A percentile compares a stretch with the other conserved stretches of the same genome.
These are phyloP conservation scores for Bauhinia variegata DNA, from an alignment of 306 rosid species.

Conservation along the genomic window DNA sequence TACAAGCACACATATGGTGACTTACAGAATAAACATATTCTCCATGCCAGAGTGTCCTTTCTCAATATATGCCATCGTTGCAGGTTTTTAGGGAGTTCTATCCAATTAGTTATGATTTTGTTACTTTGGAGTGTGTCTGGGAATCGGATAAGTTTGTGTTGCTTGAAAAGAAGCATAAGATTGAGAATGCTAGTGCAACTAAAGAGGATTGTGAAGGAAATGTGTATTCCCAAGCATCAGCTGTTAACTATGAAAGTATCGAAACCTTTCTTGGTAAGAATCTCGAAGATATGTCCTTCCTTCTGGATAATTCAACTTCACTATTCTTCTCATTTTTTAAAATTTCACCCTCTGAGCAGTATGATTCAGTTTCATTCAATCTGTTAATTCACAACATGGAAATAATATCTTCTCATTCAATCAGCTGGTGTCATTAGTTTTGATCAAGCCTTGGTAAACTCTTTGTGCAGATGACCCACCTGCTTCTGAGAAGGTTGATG, in stretches of 20 bases:
- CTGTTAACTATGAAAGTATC: conserved; percentile 55
- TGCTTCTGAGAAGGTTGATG: conserved; percentile 29
- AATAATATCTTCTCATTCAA: not conserved
- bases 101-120: conserved; percentile 65
- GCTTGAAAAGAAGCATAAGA: conserved; percentile 52
- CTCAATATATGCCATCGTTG: conserved; percentile 16
- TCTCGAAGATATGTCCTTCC: conserved; percentile 1
- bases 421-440: conserved; percentile 16
- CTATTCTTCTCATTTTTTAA: conserved; percentile 1
- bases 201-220: conserved; percentile 43
- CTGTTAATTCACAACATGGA: conserved; percentile 14
- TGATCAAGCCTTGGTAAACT: conserved; percentile 14
- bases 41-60: conserved; percentile 2
- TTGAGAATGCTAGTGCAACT: conserved; percentile 42
- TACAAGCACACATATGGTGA: not conserved
- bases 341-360: conserved; percentile 12
- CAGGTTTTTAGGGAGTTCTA: conserved; percentile 78
- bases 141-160: conserved; percentile 64
- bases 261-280: conserved; percentile 65
- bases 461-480: conserved; percentile 50
- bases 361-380: conserved; percentile 22
- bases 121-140: conserved; percentile 72
- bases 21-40: conserved; percentile 1
- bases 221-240: conserved; percentile 40
- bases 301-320: conserved; percentile 8